phyloP scores from a whole-genome alignment of 1,284 basidiomycete genomes.

The Ganoderma lucidum region DNA sequence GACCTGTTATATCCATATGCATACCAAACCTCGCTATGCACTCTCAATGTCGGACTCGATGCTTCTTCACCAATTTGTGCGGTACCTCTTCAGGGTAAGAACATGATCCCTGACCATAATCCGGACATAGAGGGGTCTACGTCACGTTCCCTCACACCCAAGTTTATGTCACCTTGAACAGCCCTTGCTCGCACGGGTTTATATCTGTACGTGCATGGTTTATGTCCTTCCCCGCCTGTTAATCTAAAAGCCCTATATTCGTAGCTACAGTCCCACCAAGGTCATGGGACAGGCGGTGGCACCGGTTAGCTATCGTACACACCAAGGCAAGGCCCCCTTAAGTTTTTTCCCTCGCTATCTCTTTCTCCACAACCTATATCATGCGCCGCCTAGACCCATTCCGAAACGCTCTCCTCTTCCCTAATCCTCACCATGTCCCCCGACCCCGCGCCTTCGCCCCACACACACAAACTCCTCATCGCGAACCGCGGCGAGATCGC shows the following conservation, averaged over 20 bases:
- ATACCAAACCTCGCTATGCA: background rate
- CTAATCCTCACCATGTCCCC: background rate
- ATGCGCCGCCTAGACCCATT: background rate
- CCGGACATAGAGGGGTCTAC: too few relatives aligned
- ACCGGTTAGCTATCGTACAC: background rate
- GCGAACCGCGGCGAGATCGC: constrained; percentile 56
- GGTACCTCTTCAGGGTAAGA: too few relatives aligned
- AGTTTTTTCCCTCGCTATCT: background rate
- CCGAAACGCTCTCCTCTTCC: background rate
- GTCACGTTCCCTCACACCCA: too few relatives aligned
- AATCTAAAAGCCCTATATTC: too few relatives aligned
- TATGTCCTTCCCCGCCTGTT: too few relatives aligned
- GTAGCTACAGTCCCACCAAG: background rate
- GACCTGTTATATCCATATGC: background rate
- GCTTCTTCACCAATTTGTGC: too few relatives aligned
- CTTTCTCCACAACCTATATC: background rate
- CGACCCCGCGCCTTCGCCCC: background rate
- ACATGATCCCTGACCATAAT: too few relatives aligned
- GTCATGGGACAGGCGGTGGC: background rate
- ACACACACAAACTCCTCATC: background rate
- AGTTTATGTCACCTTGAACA: too few relatives aligned
- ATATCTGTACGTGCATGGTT: too few relatives aligned
- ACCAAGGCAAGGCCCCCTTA: background rate
- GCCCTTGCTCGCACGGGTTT: too few relatives aligned
- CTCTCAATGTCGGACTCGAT: too few relatives aligned